These are phyloP conservation scores for Sutorius australiensis DNA, from an alignment of 768 basidiomycete species.

Conservation along the genomic window DNA sequence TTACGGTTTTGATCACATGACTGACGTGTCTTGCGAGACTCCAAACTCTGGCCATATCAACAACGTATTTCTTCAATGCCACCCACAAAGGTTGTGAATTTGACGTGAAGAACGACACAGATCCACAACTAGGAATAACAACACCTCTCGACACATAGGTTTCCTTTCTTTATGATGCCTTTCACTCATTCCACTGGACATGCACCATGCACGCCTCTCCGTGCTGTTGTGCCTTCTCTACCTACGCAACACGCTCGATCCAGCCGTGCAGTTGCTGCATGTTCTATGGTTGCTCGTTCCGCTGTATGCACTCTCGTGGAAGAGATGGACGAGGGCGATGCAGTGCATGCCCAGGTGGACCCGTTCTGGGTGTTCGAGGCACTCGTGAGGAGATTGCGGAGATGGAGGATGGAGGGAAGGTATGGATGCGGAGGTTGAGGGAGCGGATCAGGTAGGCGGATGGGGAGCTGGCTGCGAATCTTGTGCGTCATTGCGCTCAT, in stretches of 20 bases:
- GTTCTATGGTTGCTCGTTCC: conserved; percentile 68
- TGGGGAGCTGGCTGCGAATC: conserved; percentile 50
- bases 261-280: conserved; percentile 64
- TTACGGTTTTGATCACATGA: no score
- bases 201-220: conserved; percentile 56
- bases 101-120: no score
- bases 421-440: conserved; percentile 63
- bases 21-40: no score
- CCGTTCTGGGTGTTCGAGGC: conserved; percentile 81
- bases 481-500: conserved; percentile 40
- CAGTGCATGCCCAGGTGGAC: conserved; percentile 71
- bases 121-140: no score
- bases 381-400: conserved; percentile 70
- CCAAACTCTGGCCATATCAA: no score
- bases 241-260: conserved; percentile 67
- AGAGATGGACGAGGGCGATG: conserved; percentile 59
- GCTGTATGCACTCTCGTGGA: conserved; percentile 57
- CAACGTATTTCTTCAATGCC: no score
- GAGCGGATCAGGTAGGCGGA: conserved; percentile 62
- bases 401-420: conserved; percentile 56
- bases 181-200: no score
- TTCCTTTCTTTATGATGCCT: no score
- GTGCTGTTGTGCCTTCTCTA: conserved; percentile 69
- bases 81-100: no score
- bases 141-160: no score